Evolutionary conservation across 1,139 yeast genomes (phyloP).

Genomic region (Suhomyces choctaworum): DNA sequence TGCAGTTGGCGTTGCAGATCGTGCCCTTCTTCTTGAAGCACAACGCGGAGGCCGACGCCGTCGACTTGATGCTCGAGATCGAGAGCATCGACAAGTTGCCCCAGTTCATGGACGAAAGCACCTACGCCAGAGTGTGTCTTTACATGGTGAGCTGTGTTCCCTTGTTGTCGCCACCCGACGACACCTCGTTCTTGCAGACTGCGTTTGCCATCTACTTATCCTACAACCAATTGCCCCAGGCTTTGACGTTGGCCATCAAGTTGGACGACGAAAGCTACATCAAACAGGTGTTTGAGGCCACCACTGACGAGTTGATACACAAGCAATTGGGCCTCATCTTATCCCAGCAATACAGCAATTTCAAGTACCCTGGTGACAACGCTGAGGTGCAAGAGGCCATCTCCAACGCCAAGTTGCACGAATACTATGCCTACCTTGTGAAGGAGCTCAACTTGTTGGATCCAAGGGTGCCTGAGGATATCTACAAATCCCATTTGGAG

Average conservation of each 20-base stretch:
- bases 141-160: slow-evolving; percentile 97
- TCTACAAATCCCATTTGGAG: slow-evolving; percentile 88
- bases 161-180: slow-evolving; percentile 93
- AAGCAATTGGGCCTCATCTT: slow-evolving; percentile 90
- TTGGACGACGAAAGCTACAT: slow-evolving; percentile 81
- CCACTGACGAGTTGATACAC: slow-evolving; percentile 70
- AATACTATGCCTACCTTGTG: slow-evolving; percentile 75
- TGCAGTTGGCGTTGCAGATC: slow-evolving; percentile 69
- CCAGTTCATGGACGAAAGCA: slow-evolving; percentile 79
- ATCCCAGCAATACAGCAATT: slow-evolving; percentile 83
- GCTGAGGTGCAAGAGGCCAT: slow-evolving; percentile 84
- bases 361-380: slow-evolving; percentile 60
- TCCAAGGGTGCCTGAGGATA: slow-evolving; percentile 93
- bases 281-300: slow-evolving; percentile 72
- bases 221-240: slow-evolving; percentile 83
- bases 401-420: slow-evolving; percentile 76
- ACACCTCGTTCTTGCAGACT: slow-evolving; percentile 78
- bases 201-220: slow-evolving; percentile 86
- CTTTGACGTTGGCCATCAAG: slow-evolving; percentile 84
- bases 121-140: slow-evolving; percentile 85
- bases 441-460: slow-evolving; percentile 86
- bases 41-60: slow-evolving; percentile 98
- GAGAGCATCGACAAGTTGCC: slow-evolving; percentile 84
- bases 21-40: slow-evolving; percentile 91
- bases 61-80: slow-evolving; percentile 84